These are phyloP conservation scores for Pyrenopolyporus hunteri DNA, from an alignment of 495 filamentous ascomycete species.

Conservation along the genomic window DNA sequence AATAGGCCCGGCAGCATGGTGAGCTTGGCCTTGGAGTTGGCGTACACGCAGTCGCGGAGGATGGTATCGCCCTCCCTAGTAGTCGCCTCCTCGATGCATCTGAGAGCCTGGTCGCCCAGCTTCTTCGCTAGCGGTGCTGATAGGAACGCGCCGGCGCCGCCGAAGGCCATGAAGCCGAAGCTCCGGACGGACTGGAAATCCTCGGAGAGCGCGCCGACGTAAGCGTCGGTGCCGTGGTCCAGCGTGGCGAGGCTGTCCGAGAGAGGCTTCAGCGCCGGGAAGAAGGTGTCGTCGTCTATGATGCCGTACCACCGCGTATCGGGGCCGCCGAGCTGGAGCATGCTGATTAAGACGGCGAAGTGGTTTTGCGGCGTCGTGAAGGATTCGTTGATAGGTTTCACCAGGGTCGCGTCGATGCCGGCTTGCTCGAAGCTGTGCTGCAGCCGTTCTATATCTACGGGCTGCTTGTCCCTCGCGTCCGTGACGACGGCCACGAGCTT, in stretches of 20 bases:
- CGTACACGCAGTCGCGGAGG: slow-evolving; percentile 66
- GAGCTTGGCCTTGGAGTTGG: slow-evolving; percentile 60
- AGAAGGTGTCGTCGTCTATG: slow-evolving; percentile 78
- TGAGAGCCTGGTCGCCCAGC: slow-evolving; percentile 58
- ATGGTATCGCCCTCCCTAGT: slow-evolving; percentile 64
- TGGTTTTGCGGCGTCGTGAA: slow-evolving; percentile 62
- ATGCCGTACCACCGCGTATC: slow-evolving; percentile 69
- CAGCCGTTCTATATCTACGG: slow-evolving; percentile 30
- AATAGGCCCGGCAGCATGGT: slow-evolving; percentile 64
- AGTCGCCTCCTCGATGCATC: slow-evolving; percentile 59
- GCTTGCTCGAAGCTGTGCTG: slow-evolving; percentile 42
- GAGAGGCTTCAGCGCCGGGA: slow-evolving; percentile 66
- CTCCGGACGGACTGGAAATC: slow-evolving; percentile 62
- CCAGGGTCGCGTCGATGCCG: slow-evolving; percentile 61
- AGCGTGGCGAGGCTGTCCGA: slow-evolving; percentile 51
- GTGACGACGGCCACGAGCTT: slow-evolving; percentile 62
- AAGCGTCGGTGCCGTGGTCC: slow-evolving; percentile 58
- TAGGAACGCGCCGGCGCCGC: slow-evolving; percentile 72
- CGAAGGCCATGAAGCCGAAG: slow-evolving; percentile 71
- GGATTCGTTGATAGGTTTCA: slow-evolving; percentile 56
- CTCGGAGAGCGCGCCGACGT: slow-evolving; percentile 70
- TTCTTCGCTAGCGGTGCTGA: slow-evolving; percentile 63
- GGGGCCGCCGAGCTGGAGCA: slow-evolving; percentile 58
- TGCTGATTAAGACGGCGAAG: slow-evolving; percentile 65
- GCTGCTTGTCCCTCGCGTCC: slow-evolving; percentile 49